phyloP scores from a whole-genome alignment of 495 filamentous ascomycete species.

The Tuber magnatum region DNA sequence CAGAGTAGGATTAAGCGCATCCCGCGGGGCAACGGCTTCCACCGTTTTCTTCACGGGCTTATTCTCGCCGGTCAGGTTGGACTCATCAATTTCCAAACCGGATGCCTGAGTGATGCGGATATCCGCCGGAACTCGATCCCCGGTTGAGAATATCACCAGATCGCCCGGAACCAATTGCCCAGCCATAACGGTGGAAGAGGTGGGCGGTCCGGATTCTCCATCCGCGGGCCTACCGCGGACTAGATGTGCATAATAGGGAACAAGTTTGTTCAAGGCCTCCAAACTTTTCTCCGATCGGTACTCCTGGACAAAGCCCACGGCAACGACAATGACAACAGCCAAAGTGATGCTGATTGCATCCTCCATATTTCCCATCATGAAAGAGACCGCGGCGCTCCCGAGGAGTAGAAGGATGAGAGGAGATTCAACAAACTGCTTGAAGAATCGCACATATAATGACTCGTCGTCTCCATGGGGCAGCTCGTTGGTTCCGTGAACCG shows the following conservation, averaged over 20 bases:
- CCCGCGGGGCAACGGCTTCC: constrained; percentile 50
- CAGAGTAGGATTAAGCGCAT: constrained; percentile 30
- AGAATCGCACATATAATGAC: constrained; percentile 85
- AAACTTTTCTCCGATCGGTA: constrained; percentile 96
- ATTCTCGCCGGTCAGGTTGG: constrained; percentile 95
- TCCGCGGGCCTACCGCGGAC: constrained; percentile 56
- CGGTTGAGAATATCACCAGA: constrained; percentile 84
- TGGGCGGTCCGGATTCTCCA: constrained; percentile 50
- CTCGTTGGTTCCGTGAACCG: constrained; percentile 83
- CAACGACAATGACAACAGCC: constrained; percentile 93
- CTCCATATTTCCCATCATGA: constrained; percentile 89
- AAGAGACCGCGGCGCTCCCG: constrained; percentile 77
- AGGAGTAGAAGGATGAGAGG: constrained; percentile 84
- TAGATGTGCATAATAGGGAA: constrained; percentile 88
- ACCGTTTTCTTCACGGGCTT: constrained; percentile 75
- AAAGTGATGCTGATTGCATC: constrained; percentile 92
- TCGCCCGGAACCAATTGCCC: constrained; percentile 84
- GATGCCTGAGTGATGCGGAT: constrained; percentile 84
- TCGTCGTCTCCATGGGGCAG: constrained; percentile 89
- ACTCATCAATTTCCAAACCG: constrained; percentile 89
- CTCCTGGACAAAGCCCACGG: constrained; percentile 93
- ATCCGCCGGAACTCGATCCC: constrained; percentile 93
- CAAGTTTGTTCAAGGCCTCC: constrained; percentile 85
- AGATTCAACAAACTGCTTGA: constrained; percentile 91
- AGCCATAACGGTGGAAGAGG: constrained; percentile 75